These are phyloP conservation scores for Sphagnum tenellum DNA, from an alignment of 225 moss, liverwort and hornwort genomes.

Conservation along the genomic window DNA sequence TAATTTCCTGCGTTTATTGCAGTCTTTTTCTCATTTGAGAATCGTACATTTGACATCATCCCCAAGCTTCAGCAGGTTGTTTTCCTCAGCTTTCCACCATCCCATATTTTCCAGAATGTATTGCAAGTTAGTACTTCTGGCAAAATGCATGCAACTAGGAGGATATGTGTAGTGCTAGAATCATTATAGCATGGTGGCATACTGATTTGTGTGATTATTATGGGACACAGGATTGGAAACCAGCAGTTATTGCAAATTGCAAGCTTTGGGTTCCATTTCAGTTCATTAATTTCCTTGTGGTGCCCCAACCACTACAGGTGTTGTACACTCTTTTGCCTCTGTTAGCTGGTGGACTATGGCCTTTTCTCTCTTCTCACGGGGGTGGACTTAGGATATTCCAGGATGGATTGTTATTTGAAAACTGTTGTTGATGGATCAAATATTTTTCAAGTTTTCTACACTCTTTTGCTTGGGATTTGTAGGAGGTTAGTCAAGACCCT, in stretches of 20 bases:
- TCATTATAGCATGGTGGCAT: neutral
- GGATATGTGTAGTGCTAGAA: too few species aligned
- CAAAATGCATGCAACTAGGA: too few species aligned
- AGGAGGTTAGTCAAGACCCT: neutral
- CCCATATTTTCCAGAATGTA: neutral
- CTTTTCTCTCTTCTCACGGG: neutral
- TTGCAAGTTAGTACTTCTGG: neutral
- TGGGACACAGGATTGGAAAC: constrained; percentile 45
- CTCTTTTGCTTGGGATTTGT: neutral
- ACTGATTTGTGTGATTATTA: neutral
- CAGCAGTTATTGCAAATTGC: constrained; percentile 48
- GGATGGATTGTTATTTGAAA: neutral
- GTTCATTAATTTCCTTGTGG: constrained; percentile 51
- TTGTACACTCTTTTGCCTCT: neutral
- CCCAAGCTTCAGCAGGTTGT: too few species aligned
- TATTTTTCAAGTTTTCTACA: neutral
- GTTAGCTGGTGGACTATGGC: neutral
- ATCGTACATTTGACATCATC: too few species aligned
- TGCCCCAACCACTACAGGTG: constrained; percentile 69
- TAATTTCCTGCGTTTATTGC: too few species aligned
- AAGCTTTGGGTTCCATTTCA: constrained; percentile 72
- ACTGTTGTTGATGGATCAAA: neutral
- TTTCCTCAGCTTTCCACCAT: neutral
- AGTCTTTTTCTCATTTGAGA: too few species aligned
- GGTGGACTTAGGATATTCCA: neutral